Evolutionary conservation across 1,284 basidiomycete species (phyloP).

Genomic region (Ustilago loliicola): DNA sequence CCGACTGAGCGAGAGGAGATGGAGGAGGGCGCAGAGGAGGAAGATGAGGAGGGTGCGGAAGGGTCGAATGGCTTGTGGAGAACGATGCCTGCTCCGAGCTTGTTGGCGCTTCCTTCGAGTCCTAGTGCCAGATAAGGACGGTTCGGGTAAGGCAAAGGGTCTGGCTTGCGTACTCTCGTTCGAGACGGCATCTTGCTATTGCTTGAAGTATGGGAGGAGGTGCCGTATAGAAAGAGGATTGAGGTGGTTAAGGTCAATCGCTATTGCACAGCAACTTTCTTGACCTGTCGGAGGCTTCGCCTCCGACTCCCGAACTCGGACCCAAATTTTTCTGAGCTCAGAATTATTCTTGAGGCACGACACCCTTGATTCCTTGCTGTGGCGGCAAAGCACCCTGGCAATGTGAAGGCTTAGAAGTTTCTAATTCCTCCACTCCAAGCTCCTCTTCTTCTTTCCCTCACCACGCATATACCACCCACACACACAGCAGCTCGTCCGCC

Average conservation of each 20-base stretch:
- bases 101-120: constrained; percentile 80
- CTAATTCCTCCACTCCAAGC: background rate
- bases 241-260: background rate
- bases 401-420: background rate
- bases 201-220: background rate
- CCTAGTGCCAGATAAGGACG: constrained; percentile 65
- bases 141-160: constrained; percentile 54
- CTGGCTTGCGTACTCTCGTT: constrained; percentile 36
- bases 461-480: background rate
- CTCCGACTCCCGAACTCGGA: constrained; percentile 32
- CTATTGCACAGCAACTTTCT: background rate
- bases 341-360: constrained; percentile 13
- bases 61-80: constrained; percentile 80
- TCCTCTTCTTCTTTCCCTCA: background rate
- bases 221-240: background rate
- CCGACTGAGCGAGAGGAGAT: constrained; percentile 78
- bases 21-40: constrained; percentile 71
- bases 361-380: constrained; percentile 10
- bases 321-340: constrained; percentile 34
- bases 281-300: background rate
- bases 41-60: constrained; percentile 31
- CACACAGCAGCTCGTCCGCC: background rate
- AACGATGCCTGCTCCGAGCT: constrained; percentile 95
- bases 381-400: background rate
- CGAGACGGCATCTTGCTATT: constrained; percentile 31